phyloP scores from a whole-genome alignment of 768 basidiomycete species.

The Gloeophyllum trabeum region DNA sequence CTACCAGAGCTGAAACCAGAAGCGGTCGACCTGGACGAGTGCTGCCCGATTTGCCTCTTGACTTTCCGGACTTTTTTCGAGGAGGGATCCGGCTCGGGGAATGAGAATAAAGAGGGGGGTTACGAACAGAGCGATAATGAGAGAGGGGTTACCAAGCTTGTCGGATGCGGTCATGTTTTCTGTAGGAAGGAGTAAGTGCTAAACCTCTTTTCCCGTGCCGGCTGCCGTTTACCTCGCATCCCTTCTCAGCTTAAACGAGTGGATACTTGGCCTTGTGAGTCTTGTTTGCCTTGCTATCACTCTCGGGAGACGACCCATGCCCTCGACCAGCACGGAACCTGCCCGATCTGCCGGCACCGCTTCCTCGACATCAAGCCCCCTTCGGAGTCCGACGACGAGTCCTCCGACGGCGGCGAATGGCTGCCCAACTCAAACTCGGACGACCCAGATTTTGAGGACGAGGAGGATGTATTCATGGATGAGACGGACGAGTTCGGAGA shows the following conservation, averaged over 20 bases:
- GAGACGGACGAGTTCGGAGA: too few relatives aligned
- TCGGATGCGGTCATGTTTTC: conserved; percentile 54
- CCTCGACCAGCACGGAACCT: conserved; percentile 48
- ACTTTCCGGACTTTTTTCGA: conserved; percentile 35
- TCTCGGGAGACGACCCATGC: not conserved
- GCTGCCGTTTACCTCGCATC: conserved; percentile 2
- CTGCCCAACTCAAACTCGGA: conserved; percentile 25
- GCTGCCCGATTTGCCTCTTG: conserved; percentile 56
- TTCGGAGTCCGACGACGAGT: conserved; percentile 49
- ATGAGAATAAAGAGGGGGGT: conserved; percentile 8
- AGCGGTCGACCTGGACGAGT: conserved; percentile 34
- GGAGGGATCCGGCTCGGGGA: not conserved
- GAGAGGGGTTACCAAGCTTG: conserved; percentile 43
- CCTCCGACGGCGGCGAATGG: conserved; percentile 59
- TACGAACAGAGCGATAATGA: conserved; percentile 9
- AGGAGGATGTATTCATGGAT: conserved; percentile 28
- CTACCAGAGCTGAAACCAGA: conserved; percentile 6
- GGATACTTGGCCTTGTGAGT: conserved; percentile 48
- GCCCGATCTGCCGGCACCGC: conserved; percentile 52
- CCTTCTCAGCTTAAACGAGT: conserved; percentile 53
- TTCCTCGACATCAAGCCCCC: conserved; percentile 44
- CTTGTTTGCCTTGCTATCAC: not conserved
- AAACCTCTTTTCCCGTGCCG: not conserved
- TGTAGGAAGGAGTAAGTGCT: conserved; percentile 50
- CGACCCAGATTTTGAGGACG: conserved; percentile 36